Conservation (phyloP, 225 moss, liverwort and hornwort species). For the Pseudoscleropodium purum region DNA sequence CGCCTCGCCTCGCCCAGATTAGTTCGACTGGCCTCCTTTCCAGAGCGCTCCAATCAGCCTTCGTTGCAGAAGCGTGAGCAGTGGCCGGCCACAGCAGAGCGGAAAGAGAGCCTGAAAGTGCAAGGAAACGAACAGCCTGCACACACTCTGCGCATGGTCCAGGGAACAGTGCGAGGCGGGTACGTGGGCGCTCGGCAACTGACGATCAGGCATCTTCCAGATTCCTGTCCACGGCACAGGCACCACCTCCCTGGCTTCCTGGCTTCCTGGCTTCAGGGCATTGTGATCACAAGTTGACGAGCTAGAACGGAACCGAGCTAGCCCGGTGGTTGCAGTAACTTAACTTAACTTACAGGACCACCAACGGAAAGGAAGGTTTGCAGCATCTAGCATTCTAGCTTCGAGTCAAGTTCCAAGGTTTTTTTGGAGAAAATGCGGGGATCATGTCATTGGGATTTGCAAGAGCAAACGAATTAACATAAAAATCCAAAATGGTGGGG, state of each 20-base stretch:
- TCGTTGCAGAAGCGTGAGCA: not conserved
- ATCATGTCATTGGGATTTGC: not conserved
- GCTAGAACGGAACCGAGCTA: not conserved
- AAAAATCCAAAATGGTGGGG: too few species aligned
- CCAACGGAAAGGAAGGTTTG: not conserved
- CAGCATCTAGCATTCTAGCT: not conserved
- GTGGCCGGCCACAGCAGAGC: not conserved
- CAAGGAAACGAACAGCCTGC: not conserved
- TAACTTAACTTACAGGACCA: not conserved
- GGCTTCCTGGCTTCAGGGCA: not conserved
- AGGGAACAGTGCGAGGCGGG: not conserved
- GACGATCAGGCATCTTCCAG: not conserved
- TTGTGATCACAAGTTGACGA: not conserved
- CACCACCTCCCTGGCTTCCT: too few species aligned
- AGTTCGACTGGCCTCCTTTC: not conserved
- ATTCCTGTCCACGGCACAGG: not conserved
- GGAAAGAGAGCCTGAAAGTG: constrained; percentile 15
- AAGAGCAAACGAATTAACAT: not conserved
- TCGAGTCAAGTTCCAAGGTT: not conserved
- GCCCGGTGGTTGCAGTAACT: not conserved
- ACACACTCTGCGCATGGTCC: not conserved
- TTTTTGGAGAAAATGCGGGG: too few species aligned
- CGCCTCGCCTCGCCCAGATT: not conserved
- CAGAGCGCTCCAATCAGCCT: constrained; percentile 8
- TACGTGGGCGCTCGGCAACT: not conserved